phyloP scores from a whole-genome alignment of 2,329 filamentous ascomycete species.

The Colletotrichum tropicale region DNA sequence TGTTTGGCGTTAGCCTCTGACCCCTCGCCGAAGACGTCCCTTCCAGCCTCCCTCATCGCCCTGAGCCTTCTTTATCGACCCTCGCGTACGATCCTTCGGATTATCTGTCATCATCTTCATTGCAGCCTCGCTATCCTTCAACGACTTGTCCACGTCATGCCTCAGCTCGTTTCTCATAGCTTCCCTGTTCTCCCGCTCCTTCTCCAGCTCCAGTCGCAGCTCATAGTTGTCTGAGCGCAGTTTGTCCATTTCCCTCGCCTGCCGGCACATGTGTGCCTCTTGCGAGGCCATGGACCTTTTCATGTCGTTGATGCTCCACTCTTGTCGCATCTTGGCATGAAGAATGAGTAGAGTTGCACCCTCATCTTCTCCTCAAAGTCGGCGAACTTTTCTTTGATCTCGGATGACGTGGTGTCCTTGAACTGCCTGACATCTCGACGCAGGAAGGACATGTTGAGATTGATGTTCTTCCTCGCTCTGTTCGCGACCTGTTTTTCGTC shows the following conservation, averaged over 20 bases:
- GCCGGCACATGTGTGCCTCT: too few species aligned
- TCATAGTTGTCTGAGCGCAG: too few species aligned
- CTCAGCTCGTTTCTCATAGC: too few species aligned
- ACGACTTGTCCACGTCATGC: too few species aligned
- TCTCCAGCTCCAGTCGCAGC: too few species aligned
- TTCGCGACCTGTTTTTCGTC: not conserved
- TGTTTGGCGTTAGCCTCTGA: not conserved
- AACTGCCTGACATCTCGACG: not conserved
- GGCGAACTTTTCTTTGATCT: fast-evolving
- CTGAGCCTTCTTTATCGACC: too few species aligned
- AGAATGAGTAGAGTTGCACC: fast-evolving
- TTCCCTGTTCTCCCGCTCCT: too few species aligned
- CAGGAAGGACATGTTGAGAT: fast-evolving
- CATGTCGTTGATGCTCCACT: fast-evolving
- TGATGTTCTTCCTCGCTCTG: not conserved
- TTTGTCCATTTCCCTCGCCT: too few species aligned
- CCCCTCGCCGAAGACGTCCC: not conserved
- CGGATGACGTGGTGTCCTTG: not conserved
- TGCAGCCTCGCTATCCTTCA: too few species aligned
- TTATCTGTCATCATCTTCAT: too few species aligned
- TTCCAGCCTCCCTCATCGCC: not conserved
- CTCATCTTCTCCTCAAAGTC: not conserved
- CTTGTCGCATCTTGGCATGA: fast-evolving
- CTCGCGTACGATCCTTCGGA: too few species aligned
- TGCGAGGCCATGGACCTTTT: fast-evolving